Base-by-base conservation (phyloP, 73 alveolate species). In the Paramecium sonneborni region DNA sequence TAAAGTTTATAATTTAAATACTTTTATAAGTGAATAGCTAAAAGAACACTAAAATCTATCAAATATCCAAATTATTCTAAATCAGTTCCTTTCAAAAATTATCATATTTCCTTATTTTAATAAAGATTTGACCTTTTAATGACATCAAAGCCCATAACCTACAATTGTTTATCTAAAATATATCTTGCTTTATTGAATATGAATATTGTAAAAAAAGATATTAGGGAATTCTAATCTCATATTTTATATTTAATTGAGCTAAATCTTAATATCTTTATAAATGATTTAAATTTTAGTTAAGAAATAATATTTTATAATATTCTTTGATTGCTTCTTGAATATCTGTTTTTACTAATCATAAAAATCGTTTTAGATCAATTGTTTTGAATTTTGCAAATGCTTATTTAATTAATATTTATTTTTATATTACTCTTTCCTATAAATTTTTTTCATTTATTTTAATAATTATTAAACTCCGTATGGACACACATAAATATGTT, bases 291-390 rank as follows among this genome's bases (percentile, higher is more conserved):
- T 37, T 35, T 21, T 74, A 10, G 37, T 37, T 39, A 1, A 74
- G 43, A 37, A 74, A 74, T 37, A 74, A 74, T 34, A 74, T 74
- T 37, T 74, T 15, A 74, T 74, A 74, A 74, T 74, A 74, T 34
- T 30, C 67, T 39, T 74, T 23, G 1, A 74, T 76, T 4, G 72
- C 88, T 14, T 24, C 88, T 1, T 37, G 26, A 6, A 76, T 37
- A 41, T 76, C 69, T 6, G 88, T 76, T 41, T 38, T 76, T 4
- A 9, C 20, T 15, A 41, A n/a, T n/a, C n/a, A n/a, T n/a, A n/a
- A n/a, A n/a, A n/a, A n/a, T n/a, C n/a, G n/a, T n/a, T n/a, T n/a
- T n/a, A n/a, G n/a, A n/a, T n/a, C n/a, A n/a, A 26, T 26, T 3
- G 10, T 37, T 39, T 76, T 2, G 88, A 69, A 20, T 76, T 76